These are phyloP conservation scores for Globisporangium recalcitrans DNA, from an alignment of 352 stramenopile species.

Conservation along the genomic window DNA sequence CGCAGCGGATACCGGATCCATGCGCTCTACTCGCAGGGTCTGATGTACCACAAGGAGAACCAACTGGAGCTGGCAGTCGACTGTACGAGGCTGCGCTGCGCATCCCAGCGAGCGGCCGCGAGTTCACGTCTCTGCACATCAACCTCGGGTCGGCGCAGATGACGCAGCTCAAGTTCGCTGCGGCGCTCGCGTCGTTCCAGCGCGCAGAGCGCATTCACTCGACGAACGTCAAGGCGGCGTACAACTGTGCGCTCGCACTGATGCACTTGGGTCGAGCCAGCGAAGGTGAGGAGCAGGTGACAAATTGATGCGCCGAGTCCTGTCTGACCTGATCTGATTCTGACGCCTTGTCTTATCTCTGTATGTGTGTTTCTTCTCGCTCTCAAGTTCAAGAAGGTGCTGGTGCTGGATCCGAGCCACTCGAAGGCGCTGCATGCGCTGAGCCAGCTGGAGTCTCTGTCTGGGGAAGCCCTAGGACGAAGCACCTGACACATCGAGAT, in stretches of 20 bases:
- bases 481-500: background rate
- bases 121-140: slow-evolving; percentile 62
- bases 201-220: slow-evolving; percentile 47
- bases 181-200: slow-evolving; percentile 36
- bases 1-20: slow-evolving; percentile 27
- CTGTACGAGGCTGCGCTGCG: slow-evolving; percentile 47
- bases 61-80: slow-evolving; percentile 38
- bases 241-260: slow-evolving; percentile 51
- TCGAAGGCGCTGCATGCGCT: slow-evolving; percentile 31
- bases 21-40: slow-evolving; percentile 50
- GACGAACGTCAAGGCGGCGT: slow-evolving; percentile 48
- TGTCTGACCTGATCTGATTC: slow-evolving; percentile 2
- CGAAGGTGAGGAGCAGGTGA: slow-evolving; percentile 31
- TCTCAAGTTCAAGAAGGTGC: slow-evolving; percentile 27
- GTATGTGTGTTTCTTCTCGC: background rate
- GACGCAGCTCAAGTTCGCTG: slow-evolving; percentile 26
- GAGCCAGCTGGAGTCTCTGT: slow-evolving; percentile 16
- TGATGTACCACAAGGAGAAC: slow-evolving; percentile 51
- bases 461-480: background rate
- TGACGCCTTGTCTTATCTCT: background rate
- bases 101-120: slow-evolving; percentile 22
- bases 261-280: slow-evolving; percentile 26
- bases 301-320: background rate
- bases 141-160: slow-evolving; percentile 62
- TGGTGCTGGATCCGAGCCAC: slow-evolving; percentile 33